Evolutionary conservation across 2,329 filamentous ascomycete species (phyloP).

Genomic region (Paecilomyces sp.): DNA sequence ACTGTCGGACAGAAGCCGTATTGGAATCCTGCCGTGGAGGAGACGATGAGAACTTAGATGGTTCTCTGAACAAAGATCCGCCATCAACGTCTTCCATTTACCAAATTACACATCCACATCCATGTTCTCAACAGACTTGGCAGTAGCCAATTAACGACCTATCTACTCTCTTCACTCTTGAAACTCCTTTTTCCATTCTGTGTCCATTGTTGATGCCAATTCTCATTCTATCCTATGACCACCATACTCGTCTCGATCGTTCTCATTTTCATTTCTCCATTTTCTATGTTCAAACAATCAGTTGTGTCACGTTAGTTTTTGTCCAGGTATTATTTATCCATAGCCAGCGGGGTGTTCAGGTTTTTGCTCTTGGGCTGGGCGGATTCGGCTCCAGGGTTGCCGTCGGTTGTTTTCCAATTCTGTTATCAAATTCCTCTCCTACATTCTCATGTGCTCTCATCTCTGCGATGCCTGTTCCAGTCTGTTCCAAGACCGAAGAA

Average conservation of each 20-base stretch:
- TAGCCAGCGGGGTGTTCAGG: not conserved
- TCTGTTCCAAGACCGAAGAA: not conserved
- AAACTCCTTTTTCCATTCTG: slow-evolving; percentile 1
- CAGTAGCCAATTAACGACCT: not conserved
- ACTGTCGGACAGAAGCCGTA: not conserved
- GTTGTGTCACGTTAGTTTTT: slow-evolving; percentile 3
- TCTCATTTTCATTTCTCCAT: not conserved
- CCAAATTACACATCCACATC: not conserved
- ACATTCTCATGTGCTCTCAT: not conserved
- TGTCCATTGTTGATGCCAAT: slow-evolving; percentile 1
- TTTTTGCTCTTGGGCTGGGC: not conserved
- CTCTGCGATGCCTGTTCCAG: not conserved
- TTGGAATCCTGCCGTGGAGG: not conserved
- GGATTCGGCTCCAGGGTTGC: not conserved
- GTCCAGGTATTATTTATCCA: slow-evolving; percentile 1
- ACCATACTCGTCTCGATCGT: not conserved
- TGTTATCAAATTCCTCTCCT: not conserved
- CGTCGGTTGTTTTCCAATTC: not conserved
- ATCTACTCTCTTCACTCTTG: not conserved
- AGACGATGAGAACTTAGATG: not conserved
- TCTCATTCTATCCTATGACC: not conserved
- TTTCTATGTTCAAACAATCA: not conserved
- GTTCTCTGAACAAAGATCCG: not conserved
- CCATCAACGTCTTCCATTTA: not conserved
- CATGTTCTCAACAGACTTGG: not conserved